Evolutionary conservation across 2,329 filamentous ascomycete genomes (phyloP).

Genomic region (Phyllosticta ampelicida): DNA sequence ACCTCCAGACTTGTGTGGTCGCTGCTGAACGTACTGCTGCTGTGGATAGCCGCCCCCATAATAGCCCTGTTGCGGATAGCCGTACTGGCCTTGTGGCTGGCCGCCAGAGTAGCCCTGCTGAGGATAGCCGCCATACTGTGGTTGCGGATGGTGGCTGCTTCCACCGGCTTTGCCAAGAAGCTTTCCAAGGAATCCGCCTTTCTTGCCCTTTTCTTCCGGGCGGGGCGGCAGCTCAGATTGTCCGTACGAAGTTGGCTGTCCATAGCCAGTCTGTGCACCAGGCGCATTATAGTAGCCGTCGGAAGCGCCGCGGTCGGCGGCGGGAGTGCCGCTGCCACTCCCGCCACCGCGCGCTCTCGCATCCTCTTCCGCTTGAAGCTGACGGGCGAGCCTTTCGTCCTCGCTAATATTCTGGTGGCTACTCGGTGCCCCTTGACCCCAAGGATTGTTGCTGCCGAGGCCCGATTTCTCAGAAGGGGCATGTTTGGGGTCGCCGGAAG

Average conservation of each 20-base stretch:
- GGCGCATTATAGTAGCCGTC: conserved; percentile 36
- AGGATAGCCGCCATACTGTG: conserved; percentile 10
- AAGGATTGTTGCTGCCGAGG: conserved; percentile 63
- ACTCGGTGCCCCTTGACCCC: conserved; percentile 30
- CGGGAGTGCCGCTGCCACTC: conserved; percentile 19
- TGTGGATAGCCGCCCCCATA: conserved; percentile 21
- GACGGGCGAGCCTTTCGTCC: conserved; percentile 64
- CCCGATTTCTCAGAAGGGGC: conserved; percentile 36
- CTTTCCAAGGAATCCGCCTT: conserved; percentile 41
- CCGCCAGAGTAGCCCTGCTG: conserved; percentile 21
- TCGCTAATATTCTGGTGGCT: conserved; percentile 38
- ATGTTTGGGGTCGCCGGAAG: conserved; percentile 36
- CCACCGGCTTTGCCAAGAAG: conserved; percentile 35
- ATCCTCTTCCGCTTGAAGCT: conserved; percentile 76
- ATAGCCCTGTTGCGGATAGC: conserved; percentile 22
- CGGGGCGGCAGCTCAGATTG: conserved; percentile 19
- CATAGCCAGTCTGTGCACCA: conserved; percentile 13
- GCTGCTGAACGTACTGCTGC: conserved; percentile 1
- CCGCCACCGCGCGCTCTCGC: conserved; percentile 38
- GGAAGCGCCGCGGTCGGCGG: conserved; percentile 17
- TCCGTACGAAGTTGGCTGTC: conserved; percentile 20
- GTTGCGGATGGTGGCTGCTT: conserved; percentile 12
- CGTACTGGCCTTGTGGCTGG: conserved; percentile 17
- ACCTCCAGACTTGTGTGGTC: conserved; percentile 35
- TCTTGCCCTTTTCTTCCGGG: conserved; percentile 24